Base-by-base conservation (phyloP, 306 rosid species). In the Notholithocarpus densiflorus region DNA sequence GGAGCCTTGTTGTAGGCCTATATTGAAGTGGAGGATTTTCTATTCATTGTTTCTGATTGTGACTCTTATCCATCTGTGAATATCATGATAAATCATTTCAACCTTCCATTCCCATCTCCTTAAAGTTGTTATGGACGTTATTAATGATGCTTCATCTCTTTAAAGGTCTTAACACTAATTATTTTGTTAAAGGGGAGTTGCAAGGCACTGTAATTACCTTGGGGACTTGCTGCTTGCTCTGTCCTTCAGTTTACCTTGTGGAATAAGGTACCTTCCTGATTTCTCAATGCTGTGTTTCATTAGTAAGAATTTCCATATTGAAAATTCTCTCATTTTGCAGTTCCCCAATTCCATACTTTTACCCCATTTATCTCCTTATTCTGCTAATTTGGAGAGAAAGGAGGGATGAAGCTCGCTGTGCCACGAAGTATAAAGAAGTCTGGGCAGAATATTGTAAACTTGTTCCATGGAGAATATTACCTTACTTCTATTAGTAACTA, bases 401-500 rank as follows among this genome's bases (percentile, higher is more conserved):
- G 88, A 84, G 98, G 78, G 98, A 94, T 23, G 98, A 94, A 79
- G 92, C 94, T 86, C 97, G 97, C 11, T 94, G 98, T 56, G 97
- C 97, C 1, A 88, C 89, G 86, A 94, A 94, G 74, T 94, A 94
- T 65, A 89, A 72, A 87, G 98, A 94, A 37, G 85, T 88, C 79
- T 94, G 98, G 98, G 77, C 76, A 1, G 88, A 92, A 82, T 94
- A 92, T 74, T 14, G 96, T 8, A 76, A 71, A 52, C 93, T 86
- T 74, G 98, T 94, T 80, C 97, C 98, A 11, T 94, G 97, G 97
- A 92, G 97, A 90, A 94, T 94, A 79, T 78, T 94, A 71, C 98
- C 98, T 64, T 90, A 85, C 70, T 85, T 88, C 61, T 88, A 87
- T 70, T 90, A 80, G 78, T 65, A 40, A 75, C 62, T 5, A 18